A percentile compares a stretch with the other conserved stretches of the same genome.
phyloP scores from a whole-genome alignment of 371 early-diverging fungal species.

The Nematocida parisii region DNA sequence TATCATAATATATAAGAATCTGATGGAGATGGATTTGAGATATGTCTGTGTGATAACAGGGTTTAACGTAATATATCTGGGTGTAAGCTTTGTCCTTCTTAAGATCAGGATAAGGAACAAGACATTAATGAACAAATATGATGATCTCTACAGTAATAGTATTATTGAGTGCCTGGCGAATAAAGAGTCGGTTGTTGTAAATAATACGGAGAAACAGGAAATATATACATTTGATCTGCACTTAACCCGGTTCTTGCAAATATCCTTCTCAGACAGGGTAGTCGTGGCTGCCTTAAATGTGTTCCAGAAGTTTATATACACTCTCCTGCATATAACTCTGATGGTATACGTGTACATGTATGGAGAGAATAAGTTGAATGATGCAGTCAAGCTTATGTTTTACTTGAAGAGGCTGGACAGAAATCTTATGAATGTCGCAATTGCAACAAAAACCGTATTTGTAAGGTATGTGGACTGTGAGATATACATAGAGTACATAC shows the following conservation, averaged over 20 bases:
- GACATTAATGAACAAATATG: conserved; percentile 26
- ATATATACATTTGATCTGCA: background rate
- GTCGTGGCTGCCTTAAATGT: conserved; percentile 23
- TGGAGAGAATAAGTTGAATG: background rate
- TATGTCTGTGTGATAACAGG: conserved; percentile 4
- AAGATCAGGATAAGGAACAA: conserved; percentile 48
- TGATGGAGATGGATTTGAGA: background rate
- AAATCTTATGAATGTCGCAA: conserved; percentile 34
- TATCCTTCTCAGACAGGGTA: background rate
- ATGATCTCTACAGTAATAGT: conserved; percentile 38
- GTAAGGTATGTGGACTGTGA: conserved; percentile 43
- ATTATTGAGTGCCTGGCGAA: conserved; percentile 58
- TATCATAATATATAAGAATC: background rate
- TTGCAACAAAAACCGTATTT: conserved; percentile 34
- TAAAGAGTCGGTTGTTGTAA: conserved; percentile 33
- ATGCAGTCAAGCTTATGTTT: background rate
- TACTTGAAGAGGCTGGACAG: conserved; percentile 2
- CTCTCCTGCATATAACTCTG: conserved; percentile 12
- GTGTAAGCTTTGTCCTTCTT: conserved; percentile 27
- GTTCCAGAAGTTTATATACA: conserved; percentile 49
- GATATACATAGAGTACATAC: conserved; percentile 6
- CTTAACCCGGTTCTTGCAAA: conserved; percentile 5
- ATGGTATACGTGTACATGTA: conserved; percentile 9
- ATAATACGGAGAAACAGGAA: conserved; percentile 53
- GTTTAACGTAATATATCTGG: conserved; percentile 25